A percentile compares a stretch with the other conserved stretches of the same genome.
Conservation (phyloP, 345 rosid species). For the Streptanthus diversifolius region DNA sequence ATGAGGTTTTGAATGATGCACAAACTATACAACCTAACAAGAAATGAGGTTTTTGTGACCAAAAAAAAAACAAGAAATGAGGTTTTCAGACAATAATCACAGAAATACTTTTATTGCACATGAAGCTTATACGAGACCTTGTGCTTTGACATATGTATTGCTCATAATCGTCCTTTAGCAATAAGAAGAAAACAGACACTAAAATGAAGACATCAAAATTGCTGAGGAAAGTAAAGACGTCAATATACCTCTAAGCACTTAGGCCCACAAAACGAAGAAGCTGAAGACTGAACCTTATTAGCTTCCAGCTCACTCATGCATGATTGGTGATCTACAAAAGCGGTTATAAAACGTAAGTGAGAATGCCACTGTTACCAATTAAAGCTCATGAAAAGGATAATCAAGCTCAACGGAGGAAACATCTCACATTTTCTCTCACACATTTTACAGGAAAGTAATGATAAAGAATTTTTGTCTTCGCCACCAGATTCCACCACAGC, state of each 20-base stretch:
- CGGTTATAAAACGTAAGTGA: slow-evolving; percentile 13
- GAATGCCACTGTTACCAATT: slow-evolving; percentile 1
- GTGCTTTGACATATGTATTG: background rate
- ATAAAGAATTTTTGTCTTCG: slow-evolving; percentile 27
- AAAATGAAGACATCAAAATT: background rate
- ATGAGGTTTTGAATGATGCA: background rate
- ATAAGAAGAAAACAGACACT: background rate
- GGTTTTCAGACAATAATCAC: background rate
- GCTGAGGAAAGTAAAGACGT: background rate
- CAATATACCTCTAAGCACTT: slow-evolving; percentile 77
- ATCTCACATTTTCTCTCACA: slow-evolving; percentile 83
- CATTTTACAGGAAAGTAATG: slow-evolving; percentile 47
- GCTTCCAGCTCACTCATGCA: slow-evolving; percentile 53
- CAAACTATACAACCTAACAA: background rate
- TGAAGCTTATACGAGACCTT: background rate
- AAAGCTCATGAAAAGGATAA: background rate
- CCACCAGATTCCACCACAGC: slow-evolving; percentile 38
- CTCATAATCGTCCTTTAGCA: background rate
- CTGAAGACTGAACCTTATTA: slow-evolving; percentile 38
- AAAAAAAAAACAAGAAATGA: background rate
- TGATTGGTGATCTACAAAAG: slow-evolving; percentile 61
- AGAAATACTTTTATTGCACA: background rate
- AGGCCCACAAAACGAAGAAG: slow-evolving; percentile 61
- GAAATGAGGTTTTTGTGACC: background rate
- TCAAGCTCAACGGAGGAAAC: slow-evolving; percentile 18